A percentile compares a stretch with the other conserved stretches of the same genome.
Evolutionary conservation across 2,329 filamentous ascomycete genomes (phyloP).

Genomic region (Ophiocordyceps camponoti-leonardi): DNA sequence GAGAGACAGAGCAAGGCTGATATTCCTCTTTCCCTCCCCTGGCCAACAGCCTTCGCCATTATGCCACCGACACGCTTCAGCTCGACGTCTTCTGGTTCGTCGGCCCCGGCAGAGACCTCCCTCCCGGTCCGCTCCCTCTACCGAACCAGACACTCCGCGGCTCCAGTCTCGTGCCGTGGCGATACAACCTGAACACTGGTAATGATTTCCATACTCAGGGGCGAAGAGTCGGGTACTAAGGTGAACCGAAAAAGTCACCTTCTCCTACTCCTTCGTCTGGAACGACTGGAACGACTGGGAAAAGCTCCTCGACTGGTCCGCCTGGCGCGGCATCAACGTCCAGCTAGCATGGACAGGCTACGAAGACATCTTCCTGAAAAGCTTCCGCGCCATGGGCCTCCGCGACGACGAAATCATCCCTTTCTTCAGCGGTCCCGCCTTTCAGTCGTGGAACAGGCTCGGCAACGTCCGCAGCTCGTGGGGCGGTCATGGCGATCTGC

Average conservation of each 20-base stretch:
- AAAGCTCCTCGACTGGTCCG: constrained; percentile 32
- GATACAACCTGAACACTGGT: constrained; percentile 33
- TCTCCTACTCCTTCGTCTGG: constrained; percentile 31
- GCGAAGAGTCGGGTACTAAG: too few species aligned
- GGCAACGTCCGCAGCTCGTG: constrained; percentile 34
- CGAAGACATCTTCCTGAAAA: constrained; percentile 30
- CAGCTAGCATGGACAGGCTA: constrained; percentile 33
- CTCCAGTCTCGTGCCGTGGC: constrained; percentile 6
- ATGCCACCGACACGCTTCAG: constrained; percentile 5
- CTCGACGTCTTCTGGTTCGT: constrained; percentile 6
- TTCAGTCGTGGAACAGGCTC: constrained; percentile 35
- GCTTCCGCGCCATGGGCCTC: constrained; percentile 27
- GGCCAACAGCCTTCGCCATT: constrained; percentile 5
- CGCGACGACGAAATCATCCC: constrained; percentile 22
- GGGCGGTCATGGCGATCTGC: constrained; percentile 20
- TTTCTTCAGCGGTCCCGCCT: constrained; percentile 32
- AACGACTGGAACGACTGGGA: constrained; percentile 38
- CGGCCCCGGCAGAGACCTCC: background rate
- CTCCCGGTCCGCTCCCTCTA: constrained; percentile 1
- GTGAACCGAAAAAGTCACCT: too few species aligned
- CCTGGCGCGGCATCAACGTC: constrained; percentile 31
- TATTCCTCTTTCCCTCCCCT: background rate
- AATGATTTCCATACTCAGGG: too few species aligned
- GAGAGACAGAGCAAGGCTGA: too few species aligned
- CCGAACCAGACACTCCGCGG: constrained; percentile 2